These are phyloP conservation scores for Pleurotus salmoneostramineus DNA, from an alignment of 768 basidiomycete genomes.

Conservation along the genomic window DNA sequence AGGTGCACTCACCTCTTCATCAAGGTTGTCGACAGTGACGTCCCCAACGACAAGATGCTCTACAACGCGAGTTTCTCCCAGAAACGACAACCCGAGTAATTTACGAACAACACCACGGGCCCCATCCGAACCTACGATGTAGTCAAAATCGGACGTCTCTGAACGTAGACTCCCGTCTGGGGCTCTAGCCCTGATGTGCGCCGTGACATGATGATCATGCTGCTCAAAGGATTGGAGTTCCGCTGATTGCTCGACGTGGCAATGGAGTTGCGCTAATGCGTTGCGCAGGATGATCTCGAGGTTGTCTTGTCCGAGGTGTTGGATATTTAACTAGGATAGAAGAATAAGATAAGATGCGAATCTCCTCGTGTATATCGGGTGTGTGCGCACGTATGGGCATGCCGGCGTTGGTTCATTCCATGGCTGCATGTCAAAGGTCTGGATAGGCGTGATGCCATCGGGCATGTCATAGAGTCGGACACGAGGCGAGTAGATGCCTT, in stretches of 20 bases:
- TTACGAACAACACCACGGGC: slow-evolving; percentile 23
- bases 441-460: slow-evolving; percentile 8
- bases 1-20: slow-evolving; percentile 27
- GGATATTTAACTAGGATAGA: slow-evolving; percentile 19
- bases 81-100: slow-evolving; percentile 18
- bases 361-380: neutral
- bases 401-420: slow-evolving; percentile 15
- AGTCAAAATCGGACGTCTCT: slow-evolving; percentile 14
- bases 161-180: slow-evolving; percentile 4
- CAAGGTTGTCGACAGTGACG: slow-evolving; percentile 36
- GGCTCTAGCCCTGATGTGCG: slow-evolving; percentile 11
- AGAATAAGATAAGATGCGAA: slow-evolving; percentile 9
- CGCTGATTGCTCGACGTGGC: slow-evolving; percentile 19
- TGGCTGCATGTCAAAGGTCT: slow-evolving; percentile 18
- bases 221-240: slow-evolving; percentile 21
- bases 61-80: slow-evolving; percentile 25
- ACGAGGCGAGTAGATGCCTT: slow-evolving; percentile 13
- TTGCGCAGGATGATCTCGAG: slow-evolving; percentile 21
- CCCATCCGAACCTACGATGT: slow-evolving; percentile 20
- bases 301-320: slow-evolving; percentile 20
- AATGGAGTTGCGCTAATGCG: slow-evolving; percentile 16
- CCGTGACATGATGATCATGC: slow-evolving; percentile 16
- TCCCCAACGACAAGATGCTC: slow-evolving; percentile 23
- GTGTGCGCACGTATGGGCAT: slow-evolving; percentile 23
- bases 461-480: slow-evolving; percentile 16